Percentiles rank a stretch among this genome's conserved stretches.
Conservation (phyloP, 371 early-diverging fungal species). For the Syncephalastrum racemosum region DNA sequence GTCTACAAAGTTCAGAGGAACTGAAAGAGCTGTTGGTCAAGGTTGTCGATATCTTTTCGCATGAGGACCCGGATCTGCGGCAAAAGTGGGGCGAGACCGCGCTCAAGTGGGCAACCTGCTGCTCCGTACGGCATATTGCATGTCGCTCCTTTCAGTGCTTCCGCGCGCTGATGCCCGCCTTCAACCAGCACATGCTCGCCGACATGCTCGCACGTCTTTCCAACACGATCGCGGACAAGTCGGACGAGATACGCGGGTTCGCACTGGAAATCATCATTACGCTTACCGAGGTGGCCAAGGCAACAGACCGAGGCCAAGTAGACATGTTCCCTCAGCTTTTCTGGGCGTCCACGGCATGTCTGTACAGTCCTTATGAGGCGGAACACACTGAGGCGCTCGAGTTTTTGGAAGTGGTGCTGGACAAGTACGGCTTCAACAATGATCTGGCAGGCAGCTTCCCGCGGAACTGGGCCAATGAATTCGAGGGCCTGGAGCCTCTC, state of each 20-base stretch:
- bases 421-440: slow-evolving; percentile 34
- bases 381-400: slow-evolving; percentile 72
- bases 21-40: slow-evolving; percentile 36
- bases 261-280: slow-evolving; percentile 83
- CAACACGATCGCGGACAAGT: slow-evolving; percentile 81
- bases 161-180: slow-evolving; percentile 73
- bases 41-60: slow-evolving; percentile 56
- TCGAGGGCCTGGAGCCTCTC: slow-evolving; percentile 75
- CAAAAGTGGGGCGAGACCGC: slow-evolving; percentile 89
- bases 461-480: slow-evolving; percentile 73
- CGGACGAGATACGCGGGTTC: slow-evolving; percentile 84
- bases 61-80: slow-evolving; percentile 66
- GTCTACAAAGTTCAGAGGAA: slow-evolving; percentile 44
- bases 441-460: slow-evolving; percentile 59
- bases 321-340: slow-evolving; percentile 77
- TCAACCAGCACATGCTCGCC: slow-evolving; percentile 79
- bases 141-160: slow-evolving; percentile 89
- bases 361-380: slow-evolving; percentile 77
- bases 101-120: slow-evolving; percentile 88
- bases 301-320: slow-evolving; percentile 57
- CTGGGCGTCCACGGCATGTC: slow-evolving; percentile 78
- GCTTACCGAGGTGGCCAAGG: slow-evolving; percentile 63
- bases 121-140: slow-evolving; percentile 89
- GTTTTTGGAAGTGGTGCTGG: slow-evolving; percentile 63
- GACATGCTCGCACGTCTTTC: slow-evolving; percentile 84